phyloP scores from a whole-genome alignment of 2,329 filamentous ascomycete species.

The Phialophora tarda region DNA sequence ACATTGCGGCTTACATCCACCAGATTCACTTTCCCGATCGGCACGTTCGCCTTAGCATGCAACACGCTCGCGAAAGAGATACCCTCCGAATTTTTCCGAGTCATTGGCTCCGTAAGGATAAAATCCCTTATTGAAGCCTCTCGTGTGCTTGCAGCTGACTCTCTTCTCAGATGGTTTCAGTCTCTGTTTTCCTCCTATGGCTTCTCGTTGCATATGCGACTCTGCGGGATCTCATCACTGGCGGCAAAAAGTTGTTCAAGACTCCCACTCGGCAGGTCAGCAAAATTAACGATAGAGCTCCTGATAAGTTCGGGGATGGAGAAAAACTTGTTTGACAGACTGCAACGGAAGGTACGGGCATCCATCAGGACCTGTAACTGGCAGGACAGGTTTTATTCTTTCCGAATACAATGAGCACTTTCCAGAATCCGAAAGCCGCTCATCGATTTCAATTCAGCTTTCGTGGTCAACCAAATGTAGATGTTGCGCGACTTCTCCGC shows the following conservation, averaged over 20 bases:
- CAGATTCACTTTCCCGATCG: slow-evolving; percentile 62
- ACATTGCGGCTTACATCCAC: slow-evolving; percentile 9
- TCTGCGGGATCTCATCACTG: slow-evolving; percentile 43
- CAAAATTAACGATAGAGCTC: slow-evolving; percentile 2
- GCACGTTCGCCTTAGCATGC: slow-evolving; percentile 58
- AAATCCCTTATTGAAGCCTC: not conserved
- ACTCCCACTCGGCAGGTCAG: not conserved
- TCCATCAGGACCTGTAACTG: not conserved
- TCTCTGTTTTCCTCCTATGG: slow-evolving; percentile 60
- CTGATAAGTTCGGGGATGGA: slow-evolving; percentile 11
- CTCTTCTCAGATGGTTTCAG: slow-evolving; percentile 48
- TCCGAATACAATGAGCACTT: not conserved
- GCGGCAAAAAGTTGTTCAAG: slow-evolving; percentile 26
- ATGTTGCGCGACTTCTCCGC: not conserved
- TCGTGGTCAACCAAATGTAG: no score
- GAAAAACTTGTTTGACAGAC: slow-evolving; percentile 7
- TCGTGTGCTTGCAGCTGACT: not conserved
- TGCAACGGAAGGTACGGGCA: not conserved
- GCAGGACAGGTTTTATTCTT: not conserved
- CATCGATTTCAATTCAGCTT: not conserved
- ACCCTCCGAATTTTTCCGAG: slow-evolving; percentile 60
- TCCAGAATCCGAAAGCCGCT: not conserved
- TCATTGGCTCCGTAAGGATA: slow-evolving; percentile 57
- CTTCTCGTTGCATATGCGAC: slow-evolving; percentile 60
- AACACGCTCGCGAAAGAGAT: slow-evolving; percentile 55